phyloP scores from a whole-genome alignment of 176 grass and related monocot species.

The Triticum dicoccoides region DNA sequence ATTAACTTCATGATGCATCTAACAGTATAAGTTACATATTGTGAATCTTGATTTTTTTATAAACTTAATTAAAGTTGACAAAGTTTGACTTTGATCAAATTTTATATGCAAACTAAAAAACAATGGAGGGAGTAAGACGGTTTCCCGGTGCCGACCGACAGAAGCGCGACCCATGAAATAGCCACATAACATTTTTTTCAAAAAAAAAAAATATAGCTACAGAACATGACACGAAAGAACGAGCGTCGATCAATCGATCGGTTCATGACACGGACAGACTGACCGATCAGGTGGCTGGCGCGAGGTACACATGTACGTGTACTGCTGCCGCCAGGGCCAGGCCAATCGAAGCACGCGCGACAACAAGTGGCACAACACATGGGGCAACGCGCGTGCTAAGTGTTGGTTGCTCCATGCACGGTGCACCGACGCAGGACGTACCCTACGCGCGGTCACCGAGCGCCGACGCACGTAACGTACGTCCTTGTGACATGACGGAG shows the following conservation, averaged over 20 bases:
- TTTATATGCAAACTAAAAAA: no score
- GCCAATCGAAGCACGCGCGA: not conserved
- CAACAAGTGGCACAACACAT: not conserved
- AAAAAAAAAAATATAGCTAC: not conserved
- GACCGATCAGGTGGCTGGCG: not conserved
- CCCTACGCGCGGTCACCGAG: no score
- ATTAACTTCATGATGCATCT: no score
- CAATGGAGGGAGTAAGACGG: no score
- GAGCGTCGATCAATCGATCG: not conserved
- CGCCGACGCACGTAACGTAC: no score
- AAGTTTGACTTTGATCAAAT: no score
- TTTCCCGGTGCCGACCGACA: not conserved
- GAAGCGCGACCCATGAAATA: not conserved
- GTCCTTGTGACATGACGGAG: no score
- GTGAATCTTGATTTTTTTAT: no score
- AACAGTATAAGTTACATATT: no score
- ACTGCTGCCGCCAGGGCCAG: not conserved
- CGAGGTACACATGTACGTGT: not conserved
- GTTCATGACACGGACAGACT: not conserved
- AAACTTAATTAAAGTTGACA: no score
- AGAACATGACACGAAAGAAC: not conserved
- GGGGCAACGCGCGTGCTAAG: not conserved
- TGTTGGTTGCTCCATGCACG: no score
- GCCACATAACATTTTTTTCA: not conserved
- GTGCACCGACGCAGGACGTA: no score